phyloP scores from a whole-genome alignment of 805 yeast species.

The Lachancea dasiensis region DNA sequence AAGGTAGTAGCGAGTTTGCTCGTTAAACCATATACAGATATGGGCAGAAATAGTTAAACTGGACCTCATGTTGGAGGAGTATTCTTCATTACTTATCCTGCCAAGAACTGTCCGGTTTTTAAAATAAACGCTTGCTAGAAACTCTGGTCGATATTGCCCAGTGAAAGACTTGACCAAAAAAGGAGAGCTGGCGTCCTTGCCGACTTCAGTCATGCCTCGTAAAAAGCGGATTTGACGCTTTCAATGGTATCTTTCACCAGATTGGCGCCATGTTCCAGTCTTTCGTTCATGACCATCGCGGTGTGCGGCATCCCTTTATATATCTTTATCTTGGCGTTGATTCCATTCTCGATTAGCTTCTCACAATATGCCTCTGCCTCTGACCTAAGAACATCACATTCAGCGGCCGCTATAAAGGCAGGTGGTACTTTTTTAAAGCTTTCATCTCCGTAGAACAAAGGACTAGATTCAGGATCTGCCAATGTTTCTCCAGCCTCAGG shows the following conservation, averaged over 20 bases:
- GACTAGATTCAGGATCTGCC: conserved; percentile 36
- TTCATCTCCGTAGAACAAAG: conserved; percentile 37
- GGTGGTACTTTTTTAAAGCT: conserved; percentile 38
- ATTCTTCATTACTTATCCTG: no score
- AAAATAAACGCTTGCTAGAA: no score
- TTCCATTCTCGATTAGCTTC: conserved; percentile 36
- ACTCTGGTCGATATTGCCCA: no score
- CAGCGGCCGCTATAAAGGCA: conserved; percentile 38
- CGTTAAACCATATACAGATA: no score
- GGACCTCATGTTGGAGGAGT: no score
- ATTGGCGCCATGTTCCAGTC: conserved; percentile 33
- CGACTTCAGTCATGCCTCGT: no score
- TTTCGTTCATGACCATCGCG: conserved; percentile 44
- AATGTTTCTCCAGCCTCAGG: conserved; percentile 29
- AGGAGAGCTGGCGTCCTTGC: no score
- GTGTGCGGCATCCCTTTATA: conserved; percentile 44
- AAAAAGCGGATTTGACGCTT: conserved; percentile 31
- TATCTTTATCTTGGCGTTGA: conserved; percentile 30
- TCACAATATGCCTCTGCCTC: conserved; percentile 41
- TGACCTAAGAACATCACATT: conserved; percentile 39
- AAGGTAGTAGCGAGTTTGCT: no score
- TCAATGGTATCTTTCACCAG: conserved; percentile 31
- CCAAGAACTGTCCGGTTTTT: no score
- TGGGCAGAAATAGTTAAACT: no score
- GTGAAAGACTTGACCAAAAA: no score